These are phyloP conservation scores for Rosa hybrid DNA, from an alignment of 331 rosid genomes.

Conservation along the genomic window DNA sequence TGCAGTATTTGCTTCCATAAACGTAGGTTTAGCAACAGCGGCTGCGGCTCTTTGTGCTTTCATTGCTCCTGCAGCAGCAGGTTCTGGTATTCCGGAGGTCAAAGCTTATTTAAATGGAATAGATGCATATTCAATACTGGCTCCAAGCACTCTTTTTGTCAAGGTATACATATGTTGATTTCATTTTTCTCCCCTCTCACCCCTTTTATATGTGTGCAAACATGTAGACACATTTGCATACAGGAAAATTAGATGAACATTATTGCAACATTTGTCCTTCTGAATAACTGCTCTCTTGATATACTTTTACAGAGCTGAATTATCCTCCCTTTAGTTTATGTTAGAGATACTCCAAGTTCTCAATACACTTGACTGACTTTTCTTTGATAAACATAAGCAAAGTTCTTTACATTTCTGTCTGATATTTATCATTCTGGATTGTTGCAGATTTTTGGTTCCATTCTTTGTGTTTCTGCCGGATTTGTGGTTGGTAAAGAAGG, in stretches of 20 bases:
- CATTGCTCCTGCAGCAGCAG: conserved; percentile 88
- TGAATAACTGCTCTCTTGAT: neutral
- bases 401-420: neutral
- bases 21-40: conserved; percentile 49
- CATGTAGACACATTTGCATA: neutral
- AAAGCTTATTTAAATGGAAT: conserved; percentile 86
- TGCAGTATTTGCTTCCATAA: conserved; percentile 46
- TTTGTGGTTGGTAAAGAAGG: conserved; percentile 90
- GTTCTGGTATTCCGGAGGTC: conserved; percentile 92
- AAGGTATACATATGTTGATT: conserved; percentile 39
- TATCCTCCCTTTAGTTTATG: neutral
- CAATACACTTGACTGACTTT: neutral
- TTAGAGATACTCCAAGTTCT: neutral
- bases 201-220: neutral
- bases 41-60: conserved; percentile 72
- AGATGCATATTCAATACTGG: conserved; percentile 71
- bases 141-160: conserved; percentile 78
- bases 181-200: neutral
- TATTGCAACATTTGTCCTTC: neutral
- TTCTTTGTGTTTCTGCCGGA: conserved; percentile 82
- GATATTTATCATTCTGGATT: conserved; percentile 21
- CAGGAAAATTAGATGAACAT: neutral
- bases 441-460: conserved; percentile 68
- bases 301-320: neutral
- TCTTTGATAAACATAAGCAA: neutral